Conservation (phyloP, 2,329 filamentous ascomycete species). For the Fusarium coicis region DNA sequence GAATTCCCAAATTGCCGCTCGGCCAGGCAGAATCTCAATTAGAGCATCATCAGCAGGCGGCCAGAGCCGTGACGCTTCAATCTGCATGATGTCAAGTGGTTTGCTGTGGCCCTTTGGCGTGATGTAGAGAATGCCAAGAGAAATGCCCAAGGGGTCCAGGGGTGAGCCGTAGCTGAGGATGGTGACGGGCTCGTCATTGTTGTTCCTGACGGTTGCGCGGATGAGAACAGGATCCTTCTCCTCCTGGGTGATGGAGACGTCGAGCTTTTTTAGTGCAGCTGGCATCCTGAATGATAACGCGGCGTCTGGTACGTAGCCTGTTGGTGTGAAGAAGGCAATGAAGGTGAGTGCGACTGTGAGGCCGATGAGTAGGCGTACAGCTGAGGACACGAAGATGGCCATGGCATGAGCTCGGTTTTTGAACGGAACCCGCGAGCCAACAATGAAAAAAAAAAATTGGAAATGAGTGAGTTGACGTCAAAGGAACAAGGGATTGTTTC, state of each 20-base stretch:
- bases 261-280: conserved; percentile 41
- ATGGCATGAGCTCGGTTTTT: conserved; percentile 16
- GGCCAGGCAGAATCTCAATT: conserved; percentile 53
- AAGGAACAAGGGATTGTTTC: conserved; percentile 26
- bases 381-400: conserved; percentile 32
- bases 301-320: conserved; percentile 7
- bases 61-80: conserved; percentile 55
- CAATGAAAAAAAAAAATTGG: background rate
- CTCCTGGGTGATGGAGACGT: conserved; percentile 49
- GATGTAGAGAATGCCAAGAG: conserved; percentile 55
- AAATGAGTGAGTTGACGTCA: conserved; percentile 10
- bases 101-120: conserved; percentile 48
- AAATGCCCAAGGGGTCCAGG: conserved; percentile 55
- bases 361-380: conserved; percentile 35
- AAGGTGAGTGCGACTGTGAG: conserved; percentile 36
- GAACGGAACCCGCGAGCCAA: background rate
- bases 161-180: conserved; percentile 58
- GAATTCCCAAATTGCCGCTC: conserved; percentile 49
- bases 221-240: conserved; percentile 51
- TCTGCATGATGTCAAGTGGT: conserved; percentile 51
- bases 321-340: conserved; percentile 34
- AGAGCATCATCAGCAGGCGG: conserved; percentile 53
- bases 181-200: conserved; percentile 51
- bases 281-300: conserved; percentile 33
- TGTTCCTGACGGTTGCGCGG: conserved; percentile 54